Conservation (phyloP, 2,329 filamentous ascomycete species). For the Graphiopsis chlorocephala region DNA sequence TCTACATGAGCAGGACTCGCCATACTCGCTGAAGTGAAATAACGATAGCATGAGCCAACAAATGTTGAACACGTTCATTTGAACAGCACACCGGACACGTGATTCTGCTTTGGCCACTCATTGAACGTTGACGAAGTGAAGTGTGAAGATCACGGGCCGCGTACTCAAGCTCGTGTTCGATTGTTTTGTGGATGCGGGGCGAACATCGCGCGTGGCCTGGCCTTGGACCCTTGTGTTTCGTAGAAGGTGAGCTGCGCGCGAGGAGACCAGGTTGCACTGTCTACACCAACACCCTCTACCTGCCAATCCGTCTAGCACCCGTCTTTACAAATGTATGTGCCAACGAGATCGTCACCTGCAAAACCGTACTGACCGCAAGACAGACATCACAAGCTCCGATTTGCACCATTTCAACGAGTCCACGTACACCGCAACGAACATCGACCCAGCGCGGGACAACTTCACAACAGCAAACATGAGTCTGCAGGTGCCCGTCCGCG, state of each 20-base stretch:
- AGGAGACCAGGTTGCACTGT: conserved; percentile 12
- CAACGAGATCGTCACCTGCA: too few relatives aligned
- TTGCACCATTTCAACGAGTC: background rate
- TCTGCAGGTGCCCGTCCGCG: conserved; percentile 33
- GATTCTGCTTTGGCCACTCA: background rate
- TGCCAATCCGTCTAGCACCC: background rate
- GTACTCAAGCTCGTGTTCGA: background rate
- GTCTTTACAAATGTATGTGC: background rate
- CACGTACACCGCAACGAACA: conserved; percentile 13
- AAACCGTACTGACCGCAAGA: background rate
- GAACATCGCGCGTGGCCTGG: conserved; percentile 1
- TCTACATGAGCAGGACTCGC: background rate
- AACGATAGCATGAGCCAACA: background rate
- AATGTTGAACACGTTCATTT: background rate
- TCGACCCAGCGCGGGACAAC: conserved; percentile 5
- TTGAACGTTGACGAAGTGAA: background rate
- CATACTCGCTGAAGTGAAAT: background rate
- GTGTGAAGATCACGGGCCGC: conserved; percentile 1
- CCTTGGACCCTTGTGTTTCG: conserved; percentile 2
- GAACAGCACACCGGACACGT: background rate
- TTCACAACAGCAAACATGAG: conserved; percentile 21
- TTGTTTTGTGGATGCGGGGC: conserved; percentile 11
- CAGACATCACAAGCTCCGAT: background rate
- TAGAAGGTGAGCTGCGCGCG: conserved; percentile 3
- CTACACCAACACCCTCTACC: background rate